A percentile compares a stretch with the other conserved stretches of the same genome.
Evolutionary conservation across 192 early-diverging fungal species (phyloP).

Genomic region (Backusella australiensis): DNA sequence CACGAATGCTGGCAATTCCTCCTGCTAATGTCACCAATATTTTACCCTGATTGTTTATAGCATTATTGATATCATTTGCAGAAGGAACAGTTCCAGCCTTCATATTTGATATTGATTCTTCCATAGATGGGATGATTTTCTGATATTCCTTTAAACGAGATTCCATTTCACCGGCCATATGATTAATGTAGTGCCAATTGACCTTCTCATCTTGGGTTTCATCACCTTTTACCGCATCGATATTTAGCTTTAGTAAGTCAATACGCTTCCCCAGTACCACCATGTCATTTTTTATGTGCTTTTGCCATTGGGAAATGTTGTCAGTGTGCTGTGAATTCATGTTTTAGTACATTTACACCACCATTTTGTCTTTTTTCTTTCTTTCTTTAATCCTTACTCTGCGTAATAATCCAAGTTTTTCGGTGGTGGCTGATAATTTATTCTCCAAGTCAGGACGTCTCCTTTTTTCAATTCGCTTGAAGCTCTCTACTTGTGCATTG

Average conservation of each 20-base stretch:
- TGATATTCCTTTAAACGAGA: neutral
- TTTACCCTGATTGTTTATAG: neutral
- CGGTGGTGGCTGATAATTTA: neutral
- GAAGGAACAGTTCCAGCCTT: neutral
- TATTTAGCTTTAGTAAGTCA: neutral
- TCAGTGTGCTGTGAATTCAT: neutral
- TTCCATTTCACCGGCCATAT: neutral
- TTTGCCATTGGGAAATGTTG: neutral
- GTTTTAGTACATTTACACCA: neutral
- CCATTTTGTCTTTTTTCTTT: neutral
- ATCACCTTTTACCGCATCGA: neutral
- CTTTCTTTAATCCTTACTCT: neutral
- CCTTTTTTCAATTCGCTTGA: neutral
- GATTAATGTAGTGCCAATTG: neutral
- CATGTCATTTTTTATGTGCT: neutral
- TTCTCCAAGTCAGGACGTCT: neutral
- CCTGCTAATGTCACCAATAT: neutral
- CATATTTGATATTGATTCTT: neutral
- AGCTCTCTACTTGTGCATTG: neutral
- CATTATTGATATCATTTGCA: neutral
- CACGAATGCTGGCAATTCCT: neutral
- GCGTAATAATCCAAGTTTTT: neutral
- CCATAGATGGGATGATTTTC: neutral
- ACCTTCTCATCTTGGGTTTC: neutral
- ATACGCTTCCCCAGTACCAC: neutral